A percentile compares a stretch with the other conserved stretches of the same genome.
Evolutionary conservation across 495 filamentous ascomycete species (phyloP).

Genomic region (Daldinia concentrica): DNA sequence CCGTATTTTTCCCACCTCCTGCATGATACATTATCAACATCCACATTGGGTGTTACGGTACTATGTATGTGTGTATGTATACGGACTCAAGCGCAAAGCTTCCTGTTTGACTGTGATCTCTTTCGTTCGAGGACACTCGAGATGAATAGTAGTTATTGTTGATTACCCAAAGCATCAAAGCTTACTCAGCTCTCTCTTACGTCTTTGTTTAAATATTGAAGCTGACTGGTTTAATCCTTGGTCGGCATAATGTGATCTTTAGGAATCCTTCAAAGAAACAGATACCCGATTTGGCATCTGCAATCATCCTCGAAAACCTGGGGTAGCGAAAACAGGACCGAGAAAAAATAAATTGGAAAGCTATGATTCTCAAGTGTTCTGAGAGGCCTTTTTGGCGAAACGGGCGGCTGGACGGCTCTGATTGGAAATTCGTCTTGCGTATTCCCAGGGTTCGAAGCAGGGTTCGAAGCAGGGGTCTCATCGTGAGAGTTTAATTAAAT

Average conservation of each 20-base stretch:
- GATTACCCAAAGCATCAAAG: not conserved
- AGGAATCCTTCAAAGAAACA: conserved; percentile 10
- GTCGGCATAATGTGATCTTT: not conserved
- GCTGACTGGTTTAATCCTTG: not conserved
- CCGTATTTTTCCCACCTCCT: conserved; percentile 35
- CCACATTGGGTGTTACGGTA: conserved; percentile 30
- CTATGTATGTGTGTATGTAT: not conserved
- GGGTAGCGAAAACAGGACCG: conserved; percentile 27
- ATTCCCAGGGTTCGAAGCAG: conserved; percentile 23
- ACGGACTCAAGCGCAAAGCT: not conserved
- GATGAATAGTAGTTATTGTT: not conserved
- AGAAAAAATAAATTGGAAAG: conserved; percentile 15
- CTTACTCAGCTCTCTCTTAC: not conserved
- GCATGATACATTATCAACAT: conserved; percentile 42
- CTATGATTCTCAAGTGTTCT: conserved; percentile 21
- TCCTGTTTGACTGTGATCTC: not conserved
- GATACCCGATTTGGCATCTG: conserved; percentile 37
- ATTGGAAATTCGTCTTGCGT: conserved; percentile 22
- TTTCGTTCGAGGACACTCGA: not conserved
- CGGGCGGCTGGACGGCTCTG: conserved; percentile 13
- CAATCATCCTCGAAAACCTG: conserved; percentile 36
- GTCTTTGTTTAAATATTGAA: not conserved
- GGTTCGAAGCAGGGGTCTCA: conserved; percentile 31
- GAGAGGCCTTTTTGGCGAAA: conserved; percentile 18
- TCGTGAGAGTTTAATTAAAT: conserved; percentile 38